These are phyloP conservation scores for Phaeotremella fagi DNA, from an alignment of 768 basidiomycete genomes.

Conservation along the genomic window DNA sequence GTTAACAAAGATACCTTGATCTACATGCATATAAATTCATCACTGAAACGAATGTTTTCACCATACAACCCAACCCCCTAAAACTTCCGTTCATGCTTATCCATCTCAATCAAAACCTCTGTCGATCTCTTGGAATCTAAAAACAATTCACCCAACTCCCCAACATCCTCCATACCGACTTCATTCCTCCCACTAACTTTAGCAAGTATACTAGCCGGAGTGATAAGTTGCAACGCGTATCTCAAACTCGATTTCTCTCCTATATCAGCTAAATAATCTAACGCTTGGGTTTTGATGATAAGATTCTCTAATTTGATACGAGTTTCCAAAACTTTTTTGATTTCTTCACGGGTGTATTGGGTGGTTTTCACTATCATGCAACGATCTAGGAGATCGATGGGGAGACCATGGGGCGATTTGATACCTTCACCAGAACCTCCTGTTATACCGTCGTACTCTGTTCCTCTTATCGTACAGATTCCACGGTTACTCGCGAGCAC, in stretches of 20 bases:
- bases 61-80: neutral
- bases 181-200: slow-evolving; percentile 68
- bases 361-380: slow-evolving; percentile 93
- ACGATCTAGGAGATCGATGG: slow-evolving; percentile 89
- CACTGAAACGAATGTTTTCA: too few species aligned
- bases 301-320: slow-evolving; percentile 84
- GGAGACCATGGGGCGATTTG: slow-evolving; percentile 85
- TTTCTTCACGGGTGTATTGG: slow-evolving; percentile 73
- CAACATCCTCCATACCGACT: slow-evolving; percentile 81
- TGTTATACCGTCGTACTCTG: slow-evolving; percentile 52
- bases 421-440: slow-evolving; percentile 58
- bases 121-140: slow-evolving; percentile 70
- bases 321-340: slow-evolving; percentile 77
- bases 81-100: slow-evolving; percentile 1
- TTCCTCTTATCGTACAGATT: slow-evolving; percentile 84
- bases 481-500: slow-evolving; percentile 96
- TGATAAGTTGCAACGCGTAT: slow-evolving; percentile 84
- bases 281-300: slow-evolving; percentile 65
- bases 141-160: slow-evolving; percentile 91
- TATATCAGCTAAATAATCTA: slow-evolving; percentile 74
- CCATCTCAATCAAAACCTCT: slow-evolving; percentile 28
- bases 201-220: slow-evolving; percentile 84
- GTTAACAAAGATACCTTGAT: too few species aligned
- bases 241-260: slow-evolving; percentile 77
- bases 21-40: too few species aligned